Base-by-base conservation (phyloP, 257 asterid species). In the Solanum lycopersicoides region DNA sequence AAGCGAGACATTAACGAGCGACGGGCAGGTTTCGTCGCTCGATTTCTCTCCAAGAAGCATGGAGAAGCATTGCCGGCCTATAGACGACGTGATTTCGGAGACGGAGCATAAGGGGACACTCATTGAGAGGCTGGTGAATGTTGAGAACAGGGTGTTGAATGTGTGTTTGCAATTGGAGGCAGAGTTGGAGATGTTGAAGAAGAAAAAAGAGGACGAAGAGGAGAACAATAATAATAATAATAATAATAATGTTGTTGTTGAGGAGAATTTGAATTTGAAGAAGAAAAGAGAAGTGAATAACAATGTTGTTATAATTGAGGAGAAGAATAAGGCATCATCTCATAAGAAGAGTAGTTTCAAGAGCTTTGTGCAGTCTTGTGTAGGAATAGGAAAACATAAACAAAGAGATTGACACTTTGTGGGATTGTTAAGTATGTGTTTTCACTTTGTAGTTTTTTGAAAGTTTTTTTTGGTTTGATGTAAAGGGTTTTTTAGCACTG, bases 131-230 rank as follows among this genome's bases (percentile, higher is more conserved):
- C 87, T 94, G 82, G 85, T 90, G 3, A 93, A 87, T 1, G 93
- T 94, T 1, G 98, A 96, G 86, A 95, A 94, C 73, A 94, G 96
- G 3, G 90, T 95, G 25, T 85, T 94, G 23, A 93, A 93, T 94
- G 30, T 94, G 59, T 91, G 95, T 71, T 41, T 89, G 92, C 94
- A 92, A 50, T 37, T 91, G 47, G 96, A 93, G 32, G 94, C 92
- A 47, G 95, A 92, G 45, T 37, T 87, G 0, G 95, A 89, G 86
- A 75, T 86, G 53, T 18, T 84, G 44, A 84, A 4, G 93, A 89
- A 89, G 88, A 73, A 73, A 83, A 88, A 77, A 88, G 84, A 50
- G 91, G 88, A 45, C 2, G 34, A 59, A 3, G 14, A 13, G 15
- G 14, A 47, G 2, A n/a, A n/a, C n/a, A 71, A 37, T 37, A 39